Conservation (phyloP, 73 alveolate species). For the Uronychia setigera region DNA sequence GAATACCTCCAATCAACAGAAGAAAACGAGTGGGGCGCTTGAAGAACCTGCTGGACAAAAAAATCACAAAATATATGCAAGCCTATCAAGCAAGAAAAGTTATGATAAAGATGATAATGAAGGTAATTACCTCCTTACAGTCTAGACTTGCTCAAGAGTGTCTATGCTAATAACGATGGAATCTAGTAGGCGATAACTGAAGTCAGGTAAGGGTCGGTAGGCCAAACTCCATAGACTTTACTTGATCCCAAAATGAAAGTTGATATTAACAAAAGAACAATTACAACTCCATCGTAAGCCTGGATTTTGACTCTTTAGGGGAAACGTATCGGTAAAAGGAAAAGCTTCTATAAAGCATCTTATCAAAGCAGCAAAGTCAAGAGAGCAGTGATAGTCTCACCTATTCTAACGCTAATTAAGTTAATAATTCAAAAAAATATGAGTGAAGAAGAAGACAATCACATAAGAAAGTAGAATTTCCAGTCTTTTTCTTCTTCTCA, state of each 20-base stretch:
- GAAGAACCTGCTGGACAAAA: too few species aligned
- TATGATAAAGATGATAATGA: neutral
- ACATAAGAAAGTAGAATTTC: too few species aligned
- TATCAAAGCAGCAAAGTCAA: neutral
- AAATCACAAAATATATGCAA: neutral
- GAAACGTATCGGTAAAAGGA: neutral
- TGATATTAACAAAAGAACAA: neutral
- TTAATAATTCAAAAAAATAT: too few species aligned
- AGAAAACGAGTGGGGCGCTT: neutral
- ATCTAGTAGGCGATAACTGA: neutral
- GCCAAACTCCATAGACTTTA: too few species aligned
- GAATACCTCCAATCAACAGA: too few species aligned
- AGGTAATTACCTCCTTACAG: neutral
- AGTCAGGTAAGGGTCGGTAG: neutral
- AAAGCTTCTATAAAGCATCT: too few species aligned
- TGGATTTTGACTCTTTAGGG: neutral
- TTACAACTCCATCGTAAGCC: neutral
- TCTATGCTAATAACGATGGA: neutral
- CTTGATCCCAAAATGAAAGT: slow-evolving; percentile 1
- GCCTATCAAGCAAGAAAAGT: neutral
- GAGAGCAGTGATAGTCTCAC: too few species aligned
- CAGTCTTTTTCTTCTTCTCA: too few species aligned
- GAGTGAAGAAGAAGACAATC: too few species aligned
- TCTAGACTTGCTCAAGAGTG: neutral
- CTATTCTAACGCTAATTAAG: too few species aligned